Percentiles rank a stretch among this genome's conserved stretches.
These are phyloP conservation scores for Pseudonectria buxi DNA, from an alignment of 2,329 filamentous ascomycete genomes.

Conservation along the genomic window DNA sequence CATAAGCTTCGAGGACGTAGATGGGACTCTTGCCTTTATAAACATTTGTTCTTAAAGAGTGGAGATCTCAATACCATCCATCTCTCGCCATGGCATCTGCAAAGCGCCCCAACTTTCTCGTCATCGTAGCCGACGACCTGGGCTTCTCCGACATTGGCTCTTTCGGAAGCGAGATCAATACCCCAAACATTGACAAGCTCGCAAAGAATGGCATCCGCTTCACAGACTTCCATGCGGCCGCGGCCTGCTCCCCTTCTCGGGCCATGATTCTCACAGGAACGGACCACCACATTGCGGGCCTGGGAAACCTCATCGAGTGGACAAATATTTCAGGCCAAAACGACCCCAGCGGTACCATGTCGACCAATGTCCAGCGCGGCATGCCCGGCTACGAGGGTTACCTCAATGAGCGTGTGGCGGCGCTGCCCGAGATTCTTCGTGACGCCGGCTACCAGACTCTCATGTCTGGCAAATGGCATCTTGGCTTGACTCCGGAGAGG, in stretches of 20 bases:
- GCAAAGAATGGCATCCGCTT: conserved; percentile 46
- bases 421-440: conserved; percentile 47
- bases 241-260: conserved; percentile 54
- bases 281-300: conserved; percentile 3
- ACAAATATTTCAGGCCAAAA: conserved; percentile 1
- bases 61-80: no score
- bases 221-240: conserved; percentile 56
- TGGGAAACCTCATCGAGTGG: conserved; percentile 39
- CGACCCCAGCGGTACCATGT: conserved; percentile 5
- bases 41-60: no score
- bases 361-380: conserved; percentile 6
- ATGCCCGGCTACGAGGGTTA: conserved; percentile 40
- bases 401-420: conserved; percentile 46
- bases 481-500: conserved; percentile 10
- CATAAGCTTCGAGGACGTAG: not conserved
- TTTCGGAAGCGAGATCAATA: conserved; percentile 55
- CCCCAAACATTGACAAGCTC: conserved; percentile 51
- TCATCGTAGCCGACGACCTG: conserved; percentile 2
- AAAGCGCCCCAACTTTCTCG: conserved; percentile 1
- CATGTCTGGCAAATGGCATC: conserved; percentile 43
- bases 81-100: no score
- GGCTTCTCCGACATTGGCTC: conserved; percentile 53
- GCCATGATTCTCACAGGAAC: conserved; percentile 60
- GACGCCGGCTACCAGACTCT: conserved; percentile 50
- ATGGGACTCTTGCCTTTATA: not conserved